These are phyloP conservation scores for Lactifluus piperatus DNA, from an alignment of 768 basidiomycete genomes.

Conservation along the genomic window DNA sequence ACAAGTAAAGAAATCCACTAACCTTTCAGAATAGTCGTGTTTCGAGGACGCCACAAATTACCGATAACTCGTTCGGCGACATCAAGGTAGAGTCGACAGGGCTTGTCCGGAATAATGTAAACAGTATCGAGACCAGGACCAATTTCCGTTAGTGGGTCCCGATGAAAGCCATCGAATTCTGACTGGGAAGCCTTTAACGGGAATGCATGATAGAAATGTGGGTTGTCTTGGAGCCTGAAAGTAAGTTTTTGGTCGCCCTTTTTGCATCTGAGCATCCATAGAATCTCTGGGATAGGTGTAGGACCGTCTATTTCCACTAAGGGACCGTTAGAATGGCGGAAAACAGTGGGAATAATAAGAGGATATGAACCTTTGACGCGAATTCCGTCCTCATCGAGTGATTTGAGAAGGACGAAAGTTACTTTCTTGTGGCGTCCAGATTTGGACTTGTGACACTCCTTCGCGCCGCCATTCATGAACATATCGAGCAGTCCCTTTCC, in stretches of 20 bases:
- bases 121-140: not conserved
- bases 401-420: not conserved
- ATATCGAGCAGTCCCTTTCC: not conserved
- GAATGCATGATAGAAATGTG: no score
- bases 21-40: slow-evolving; percentile 4
- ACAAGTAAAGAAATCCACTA: not conserved
- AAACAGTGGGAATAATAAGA: not conserved
- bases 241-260: not conserved
- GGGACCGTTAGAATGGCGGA: not conserved
- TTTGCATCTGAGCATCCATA: no score
- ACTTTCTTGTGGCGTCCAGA: not conserved
- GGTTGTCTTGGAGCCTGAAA: no score
- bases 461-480: not conserved
- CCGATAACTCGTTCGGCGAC: not conserved
- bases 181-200: no score
- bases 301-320: no score
- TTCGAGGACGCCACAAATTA: slow-evolving; percentile 1
- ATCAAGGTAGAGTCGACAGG: not conserved
- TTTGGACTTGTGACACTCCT: not conserved
- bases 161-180: not conserved
- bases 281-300: no score
- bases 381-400: not conserved
- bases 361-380: not conserved
- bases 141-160: not conserved
- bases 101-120: not conserved